Conservation (phyloP, 1,139 yeast species). For the Pichia cactophila region DNA sequence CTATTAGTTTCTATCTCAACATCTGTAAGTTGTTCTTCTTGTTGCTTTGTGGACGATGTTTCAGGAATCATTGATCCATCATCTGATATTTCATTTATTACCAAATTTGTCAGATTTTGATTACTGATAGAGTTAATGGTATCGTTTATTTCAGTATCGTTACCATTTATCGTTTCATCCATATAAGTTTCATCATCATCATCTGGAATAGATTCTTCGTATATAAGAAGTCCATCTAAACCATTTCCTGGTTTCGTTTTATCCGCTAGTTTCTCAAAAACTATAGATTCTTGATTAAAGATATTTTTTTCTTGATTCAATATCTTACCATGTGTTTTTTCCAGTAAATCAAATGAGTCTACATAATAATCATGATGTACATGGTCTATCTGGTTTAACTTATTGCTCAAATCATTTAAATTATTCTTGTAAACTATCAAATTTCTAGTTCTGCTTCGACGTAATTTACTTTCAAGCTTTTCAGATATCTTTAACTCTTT, state of each 20-base stretch:
- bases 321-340: conserved; percentile 48
- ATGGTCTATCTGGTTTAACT: conserved; percentile 71
- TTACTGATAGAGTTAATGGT: not conserved
- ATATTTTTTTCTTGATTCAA: conserved; percentile 54
- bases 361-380: conserved; percentile 69
- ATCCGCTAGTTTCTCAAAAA: conserved; percentile 71
- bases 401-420: conserved; percentile 57
- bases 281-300: conserved; percentile 72
- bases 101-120: not conserved
- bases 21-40: not conserved
- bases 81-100: not conserved
- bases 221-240: conserved; percentile 49
- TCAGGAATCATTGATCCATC: not conserved
- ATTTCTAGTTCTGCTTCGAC: conserved; percentile 52
- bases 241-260: conserved; percentile 90
- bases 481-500: conserved; percentile 47
- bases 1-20: too few species aligned
- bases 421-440: conserved; percentile 58
- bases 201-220: not conserved
- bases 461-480: conserved; percentile 45
- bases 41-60: not conserved
- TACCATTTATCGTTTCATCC: conserved; percentile 32
- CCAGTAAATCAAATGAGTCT: conserved; percentile 51
- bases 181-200: conserved; percentile 21
- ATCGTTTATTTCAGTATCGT: not conserved